phyloP scores from a whole-genome alignment of 352 stramenopile species.

The Globisporangium recalcitrans region DNA sequence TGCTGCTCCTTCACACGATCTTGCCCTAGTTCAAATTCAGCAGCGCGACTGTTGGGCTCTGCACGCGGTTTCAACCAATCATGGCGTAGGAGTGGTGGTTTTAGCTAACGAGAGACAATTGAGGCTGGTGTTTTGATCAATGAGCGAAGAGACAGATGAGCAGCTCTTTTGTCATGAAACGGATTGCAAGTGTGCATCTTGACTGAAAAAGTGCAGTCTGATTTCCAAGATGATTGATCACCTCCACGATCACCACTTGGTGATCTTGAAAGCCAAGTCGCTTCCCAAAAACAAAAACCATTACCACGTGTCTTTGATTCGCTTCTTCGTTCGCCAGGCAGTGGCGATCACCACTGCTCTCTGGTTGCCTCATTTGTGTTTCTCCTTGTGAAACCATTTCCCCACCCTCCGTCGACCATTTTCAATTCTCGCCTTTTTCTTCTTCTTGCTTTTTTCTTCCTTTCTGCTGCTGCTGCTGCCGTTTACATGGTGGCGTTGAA shows the following conservation, averaged over 20 bases:
- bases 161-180: not conserved
- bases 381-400: not conserved
- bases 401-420: not conserved
- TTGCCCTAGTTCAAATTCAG: not conserved
- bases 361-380: not conserved
- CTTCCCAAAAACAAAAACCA: too few relatives aligned
- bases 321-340: not conserved
- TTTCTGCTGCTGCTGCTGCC: not conserved
- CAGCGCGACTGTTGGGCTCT: not conserved
- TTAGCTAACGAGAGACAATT: not conserved
- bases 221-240: not conserved
- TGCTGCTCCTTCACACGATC: constrained; percentile 4
- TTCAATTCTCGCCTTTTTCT: not conserved
- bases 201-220: constrained; percentile 2
- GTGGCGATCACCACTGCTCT: not conserved
- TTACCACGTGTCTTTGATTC: not conserved
- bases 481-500: constrained; percentile 92
- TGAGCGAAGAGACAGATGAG: not conserved
- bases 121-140: not conserved
- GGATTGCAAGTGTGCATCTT: not conserved
- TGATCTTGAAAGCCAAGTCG: not conserved
- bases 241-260: too few relatives aligned
- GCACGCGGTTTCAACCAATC: constrained; percentile 4
- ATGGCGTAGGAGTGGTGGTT: not conserved
- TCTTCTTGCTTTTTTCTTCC: not conserved